These are phyloP conservation scores for Stachybotrys chartarum DNA, from an alignment of 2,329 filamentous ascomycete species.

Conservation along the genomic window DNA sequence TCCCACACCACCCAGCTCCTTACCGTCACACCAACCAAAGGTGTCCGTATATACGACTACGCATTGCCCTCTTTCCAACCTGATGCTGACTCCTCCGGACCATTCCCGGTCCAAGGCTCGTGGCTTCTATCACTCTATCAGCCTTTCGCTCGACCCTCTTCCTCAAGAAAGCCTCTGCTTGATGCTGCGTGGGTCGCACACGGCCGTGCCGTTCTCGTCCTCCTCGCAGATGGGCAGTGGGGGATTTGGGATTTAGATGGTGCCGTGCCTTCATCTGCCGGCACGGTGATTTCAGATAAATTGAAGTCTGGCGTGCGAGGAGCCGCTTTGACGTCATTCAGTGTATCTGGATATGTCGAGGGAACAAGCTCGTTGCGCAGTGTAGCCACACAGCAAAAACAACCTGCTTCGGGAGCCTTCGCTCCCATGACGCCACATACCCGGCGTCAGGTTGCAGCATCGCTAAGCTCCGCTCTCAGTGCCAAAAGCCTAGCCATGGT, in stretches of 20 bases:
- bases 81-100: slow-evolving; percentile 42
- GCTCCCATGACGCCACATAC: slow-evolving; percentile 59
- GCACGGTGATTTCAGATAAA: slow-evolving; percentile 40
- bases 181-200: slow-evolving; percentile 56
- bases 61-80: slow-evolving; percentile 42
- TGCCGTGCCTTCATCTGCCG: slow-evolving; percentile 35
- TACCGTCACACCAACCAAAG: slow-evolving; percentile 45
- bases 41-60: slow-evolving; percentile 57
- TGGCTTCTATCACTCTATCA: slow-evolving; percentile 59
- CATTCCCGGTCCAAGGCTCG: slow-evolving; percentile 51
- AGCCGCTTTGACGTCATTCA: slow-evolving; percentile 52
- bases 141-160: slow-evolving; percentile 42
- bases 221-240: slow-evolving; percentile 60
- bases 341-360: slow-evolving; percentile 51
- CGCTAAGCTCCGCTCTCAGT: slow-evolving; percentile 32
- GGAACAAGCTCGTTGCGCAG: slow-evolving; percentile 48
- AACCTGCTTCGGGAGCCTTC: slow-evolving; percentile 40
- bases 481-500: slow-evolving; percentile 45
- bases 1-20: slow-evolving; percentile 51
- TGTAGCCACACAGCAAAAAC: slow-evolving; percentile 24
- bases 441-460: slow-evolving; percentile 43
- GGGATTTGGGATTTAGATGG: slow-evolving; percentile 62
- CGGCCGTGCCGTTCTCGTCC: slow-evolving; percentile 50
- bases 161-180: slow-evolving; percentile 51
- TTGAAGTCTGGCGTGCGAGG: slow-evolving; percentile 46